phyloP scores from a whole-genome alignment of 179 eudicot species.

The Amaranthus tricolor region DNA sequence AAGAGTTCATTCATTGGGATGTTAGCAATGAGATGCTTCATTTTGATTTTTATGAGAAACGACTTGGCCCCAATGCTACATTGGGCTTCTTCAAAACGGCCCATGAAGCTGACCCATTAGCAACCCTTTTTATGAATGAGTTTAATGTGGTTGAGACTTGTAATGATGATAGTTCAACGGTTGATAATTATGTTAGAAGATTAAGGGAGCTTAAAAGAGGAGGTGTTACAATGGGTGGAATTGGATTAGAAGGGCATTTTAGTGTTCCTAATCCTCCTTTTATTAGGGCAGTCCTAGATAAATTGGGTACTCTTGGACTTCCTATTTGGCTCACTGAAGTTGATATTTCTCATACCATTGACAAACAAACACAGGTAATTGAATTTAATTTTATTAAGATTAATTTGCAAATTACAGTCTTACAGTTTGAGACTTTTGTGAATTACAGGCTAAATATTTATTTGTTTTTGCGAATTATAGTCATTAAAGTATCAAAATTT shows the following conservation, averaged over 20 bases:
- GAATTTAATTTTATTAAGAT: not conserved
- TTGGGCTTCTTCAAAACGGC: conserved; percentile 53
- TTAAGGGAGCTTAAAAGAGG: conserved; percentile 54
- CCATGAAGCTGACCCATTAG: conserved; percentile 63
- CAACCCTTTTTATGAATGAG: conserved; percentile 83
- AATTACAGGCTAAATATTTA: no score
- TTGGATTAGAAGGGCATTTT: conserved; percentile 85
- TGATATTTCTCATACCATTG: conserved; percentile 51
- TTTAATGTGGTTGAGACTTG: conserved; percentile 90
- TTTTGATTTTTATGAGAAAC: conserved; percentile 64
- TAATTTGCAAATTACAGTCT: no score
- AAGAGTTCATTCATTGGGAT: conserved; percentile 87
- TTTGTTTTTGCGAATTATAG: no score
- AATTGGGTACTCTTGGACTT: conserved; percentile 64
- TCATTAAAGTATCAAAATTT: no score
- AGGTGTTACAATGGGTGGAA: conserved; percentile 70
- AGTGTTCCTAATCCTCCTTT: conserved; percentile 70
- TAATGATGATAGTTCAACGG: conserved; percentile 59
- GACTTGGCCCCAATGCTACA: conserved; percentile 70
- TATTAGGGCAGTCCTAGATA: conserved; percentile 73
- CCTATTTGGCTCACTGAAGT: conserved; percentile 91
- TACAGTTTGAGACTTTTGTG: no score
- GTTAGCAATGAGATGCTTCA: conserved; percentile 91
- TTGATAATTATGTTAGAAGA: conserved; percentile 54
- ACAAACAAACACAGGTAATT: conserved; percentile 59